Conservation (phyloP, 805 yeast species). For the Spathaspora hagerdaliae region DNA sequence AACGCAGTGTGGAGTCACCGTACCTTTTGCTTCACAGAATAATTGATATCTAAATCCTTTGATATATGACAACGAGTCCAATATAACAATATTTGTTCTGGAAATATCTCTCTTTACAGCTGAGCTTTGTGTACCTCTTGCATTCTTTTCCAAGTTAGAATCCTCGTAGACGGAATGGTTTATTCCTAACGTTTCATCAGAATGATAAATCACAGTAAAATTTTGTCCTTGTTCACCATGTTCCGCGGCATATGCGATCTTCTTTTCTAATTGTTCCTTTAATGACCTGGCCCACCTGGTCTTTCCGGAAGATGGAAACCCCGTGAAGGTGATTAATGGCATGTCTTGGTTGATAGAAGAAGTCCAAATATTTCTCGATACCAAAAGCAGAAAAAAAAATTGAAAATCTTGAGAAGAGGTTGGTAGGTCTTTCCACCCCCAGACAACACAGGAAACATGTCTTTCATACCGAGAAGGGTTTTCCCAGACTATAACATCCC, state of each 20-base stretch:
- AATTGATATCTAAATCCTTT: conserved; percentile 94
- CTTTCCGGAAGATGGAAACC: conserved; percentile 84
- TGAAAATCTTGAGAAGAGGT: background rate
- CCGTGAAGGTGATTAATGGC: conserved; percentile 85
- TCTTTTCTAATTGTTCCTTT: conserved; percentile 41
- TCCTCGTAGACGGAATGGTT: conserved; percentile 64
- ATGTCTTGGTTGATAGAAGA: conserved; percentile 30
- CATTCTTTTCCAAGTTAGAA: conserved; percentile 71
- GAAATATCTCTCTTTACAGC: conserved; percentile 83
- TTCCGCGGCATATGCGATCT: conserved; percentile 35
- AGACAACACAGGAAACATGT: conserved; percentile 13
- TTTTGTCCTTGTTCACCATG: conserved; percentile 47
- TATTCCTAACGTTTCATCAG: conserved; percentile 77
- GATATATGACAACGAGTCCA: conserved; percentile 85
- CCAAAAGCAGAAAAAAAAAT: background rate
- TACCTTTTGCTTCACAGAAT: conserved; percentile 87
- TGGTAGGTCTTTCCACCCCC: background rate
- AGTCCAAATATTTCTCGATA: background rate
- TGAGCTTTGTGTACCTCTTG: conserved; percentile 80
- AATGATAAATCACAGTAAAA: conserved; percentile 61
- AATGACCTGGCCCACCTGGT: conserved; percentile 66
- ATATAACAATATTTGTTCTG: conserved; percentile 66
- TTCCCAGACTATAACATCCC: conserved; percentile 74
- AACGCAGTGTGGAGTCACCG: conserved; percentile 77
- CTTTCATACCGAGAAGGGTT: conserved; percentile 62